Percentiles rank a stretch among this genome's conserved stretches.
phyloP scores from a whole-genome alignment of 805 yeast species.

The Yarrowia deformans region DNA sequence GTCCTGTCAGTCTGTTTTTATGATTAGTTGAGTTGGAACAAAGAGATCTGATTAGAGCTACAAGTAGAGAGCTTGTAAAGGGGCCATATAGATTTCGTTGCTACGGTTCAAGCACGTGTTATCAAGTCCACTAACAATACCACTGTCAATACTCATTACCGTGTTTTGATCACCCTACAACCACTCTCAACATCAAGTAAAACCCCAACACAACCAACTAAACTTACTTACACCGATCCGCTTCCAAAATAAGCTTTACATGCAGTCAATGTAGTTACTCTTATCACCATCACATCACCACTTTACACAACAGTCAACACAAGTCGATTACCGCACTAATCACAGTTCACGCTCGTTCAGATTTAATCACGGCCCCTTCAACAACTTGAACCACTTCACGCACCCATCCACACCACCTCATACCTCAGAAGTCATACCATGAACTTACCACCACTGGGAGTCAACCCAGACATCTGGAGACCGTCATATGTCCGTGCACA shows the following conservation, averaged over 20 bases:
- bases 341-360: neutral
- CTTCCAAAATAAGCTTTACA: neutral
- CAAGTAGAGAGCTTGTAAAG: too few relatives aligned
- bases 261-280: neutral
- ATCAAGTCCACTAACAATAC: too few relatives aligned
- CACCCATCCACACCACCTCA: neutral
- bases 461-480: constrained; percentile 31
- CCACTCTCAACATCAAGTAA: too few relatives aligned
- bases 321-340: neutral
- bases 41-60: too few relatives aligned
- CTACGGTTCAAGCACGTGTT: too few relatives aligned
- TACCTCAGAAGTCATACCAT: neutral
- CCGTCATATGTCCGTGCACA: constrained; percentile 24
- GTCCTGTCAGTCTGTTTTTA: too few relatives aligned
- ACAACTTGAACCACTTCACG: neutral
- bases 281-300: constrained; percentile 1
- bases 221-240: neutral
- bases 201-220: neutral
- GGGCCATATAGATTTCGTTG: too few relatives aligned
- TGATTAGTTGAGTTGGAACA: too few relatives aligned
- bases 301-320: neutral
- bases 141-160: too few relatives aligned
- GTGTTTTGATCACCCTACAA: too few relatives aligned
- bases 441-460: constrained; percentile 28
- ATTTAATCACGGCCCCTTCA: neutral